Evolutionary conservation across 805 yeast genomes (phyloP).

Genomic region (Diddensiella santjacobensis): DNA sequence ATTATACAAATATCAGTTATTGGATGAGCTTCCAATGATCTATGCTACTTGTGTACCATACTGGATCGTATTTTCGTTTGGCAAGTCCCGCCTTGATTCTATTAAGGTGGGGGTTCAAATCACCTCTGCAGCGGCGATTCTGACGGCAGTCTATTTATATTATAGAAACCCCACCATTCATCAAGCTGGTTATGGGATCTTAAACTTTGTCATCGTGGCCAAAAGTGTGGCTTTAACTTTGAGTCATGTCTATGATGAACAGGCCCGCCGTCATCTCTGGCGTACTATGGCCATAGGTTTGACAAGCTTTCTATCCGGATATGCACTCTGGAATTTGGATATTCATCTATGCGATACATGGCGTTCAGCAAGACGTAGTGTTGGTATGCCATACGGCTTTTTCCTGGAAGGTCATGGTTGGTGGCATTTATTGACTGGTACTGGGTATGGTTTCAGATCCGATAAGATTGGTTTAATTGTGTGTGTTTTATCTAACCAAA

Average conservation of each 20-base stretch:
- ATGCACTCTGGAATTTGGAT: constrained; percentile 84
- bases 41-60: constrained; percentile 96
- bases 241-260: constrained; percentile 48
- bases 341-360: constrained; percentile 68
- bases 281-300: constrained; percentile 58
- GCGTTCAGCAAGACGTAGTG: constrained; percentile 52
- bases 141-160: constrained; percentile 70
- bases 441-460: constrained; percentile 19
- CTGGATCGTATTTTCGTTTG: constrained; percentile 74
- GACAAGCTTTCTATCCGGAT: constrained; percentile 64
- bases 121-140: constrained; percentile 49
- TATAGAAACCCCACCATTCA: constrained; percentile 83
- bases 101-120: constrained; percentile 46
- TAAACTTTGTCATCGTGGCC: constrained; percentile 69
- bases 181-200: constrained; percentile 75
- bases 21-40: constrained; percentile 97
- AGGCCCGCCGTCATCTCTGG: constrained; percentile 48
- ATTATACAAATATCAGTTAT: constrained; percentile 78
- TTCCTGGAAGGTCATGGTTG: constrained; percentile 91
- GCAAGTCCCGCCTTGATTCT: constrained; percentile 39
- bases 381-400: constrained; percentile 84
- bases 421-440: constrained; percentile 82
- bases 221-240: constrained; percentile 53
- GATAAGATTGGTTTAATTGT: too few relatives aligned
- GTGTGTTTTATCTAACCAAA: background rate